A percentile compares a stretch with the other conserved stretches of the same genome.
phyloP scores from a whole-genome alignment of 768 basidiomycete genomes.

The Collybiopsis confluens region DNA sequence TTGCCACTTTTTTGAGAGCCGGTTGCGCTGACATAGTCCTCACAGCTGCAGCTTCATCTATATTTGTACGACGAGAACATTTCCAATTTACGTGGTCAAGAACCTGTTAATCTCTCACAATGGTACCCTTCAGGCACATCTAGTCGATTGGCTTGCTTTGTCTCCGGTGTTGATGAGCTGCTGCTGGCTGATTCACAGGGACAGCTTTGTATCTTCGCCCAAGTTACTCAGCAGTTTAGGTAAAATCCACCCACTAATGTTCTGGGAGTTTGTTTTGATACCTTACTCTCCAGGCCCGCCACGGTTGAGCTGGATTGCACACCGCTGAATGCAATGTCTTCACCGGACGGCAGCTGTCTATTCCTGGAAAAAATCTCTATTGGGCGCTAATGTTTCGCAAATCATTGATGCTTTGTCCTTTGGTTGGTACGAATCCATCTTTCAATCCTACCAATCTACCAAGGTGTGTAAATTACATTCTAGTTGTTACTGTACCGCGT shows the following conservation, averaged over 20 bases:
- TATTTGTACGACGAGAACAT: conserved; percentile 45
- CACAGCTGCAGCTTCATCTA: conserved; percentile 37
- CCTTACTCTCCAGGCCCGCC: conserved; percentile 34
- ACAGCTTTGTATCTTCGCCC: conserved; percentile 49
- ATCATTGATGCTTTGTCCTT: conserved; percentile 54
- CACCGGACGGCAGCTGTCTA: conserved; percentile 57
- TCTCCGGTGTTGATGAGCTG: conserved; percentile 49
- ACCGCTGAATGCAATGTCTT: conserved; percentile 34
- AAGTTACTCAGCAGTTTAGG: conserved; percentile 52
- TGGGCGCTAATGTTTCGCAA: conserved; percentile 56
- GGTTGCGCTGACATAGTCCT: no score
- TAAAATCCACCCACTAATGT: conserved; percentile 25
- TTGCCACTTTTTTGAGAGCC: no score
- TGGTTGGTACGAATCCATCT: conserved; percentile 64
- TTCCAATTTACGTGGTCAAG: conserved; percentile 34
- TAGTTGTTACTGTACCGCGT: no score
- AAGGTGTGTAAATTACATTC: conserved; percentile 31
- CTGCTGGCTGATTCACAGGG: conserved; percentile 41
- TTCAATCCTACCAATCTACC: conserved; percentile 56
- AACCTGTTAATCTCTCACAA: conserved; percentile 29
- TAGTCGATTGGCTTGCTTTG: conserved; percentile 37
- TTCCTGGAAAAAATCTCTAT: conserved; percentile 44
- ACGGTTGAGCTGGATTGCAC: conserved; percentile 30
- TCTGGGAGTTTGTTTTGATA: not conserved
- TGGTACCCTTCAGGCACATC: conserved; percentile 35